phyloP scores from a whole-genome alignment of 2,329 filamentous ascomycete genomes.

The Drechslera avenae region DNA sequence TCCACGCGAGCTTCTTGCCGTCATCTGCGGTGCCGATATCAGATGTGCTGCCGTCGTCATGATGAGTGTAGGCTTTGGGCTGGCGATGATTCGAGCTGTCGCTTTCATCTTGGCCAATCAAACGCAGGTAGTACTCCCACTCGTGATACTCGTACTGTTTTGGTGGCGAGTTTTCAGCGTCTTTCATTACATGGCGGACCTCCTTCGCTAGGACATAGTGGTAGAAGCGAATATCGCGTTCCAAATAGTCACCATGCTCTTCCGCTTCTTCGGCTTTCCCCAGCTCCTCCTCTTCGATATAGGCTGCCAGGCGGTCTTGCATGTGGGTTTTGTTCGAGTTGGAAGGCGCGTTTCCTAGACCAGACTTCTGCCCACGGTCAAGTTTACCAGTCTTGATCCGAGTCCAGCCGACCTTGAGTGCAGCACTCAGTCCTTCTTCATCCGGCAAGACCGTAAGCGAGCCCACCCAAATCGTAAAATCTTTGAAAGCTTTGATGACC shows the following conservation, averaged over 20 bases:
- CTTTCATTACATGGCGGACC: conserved; percentile 50
- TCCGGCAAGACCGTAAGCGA: conserved; percentile 60
- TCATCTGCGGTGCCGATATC: conserved; percentile 43
- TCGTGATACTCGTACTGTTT: conserved; percentile 49
- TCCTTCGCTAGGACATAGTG: conserved; percentile 55
- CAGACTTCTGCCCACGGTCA: conserved; percentile 15
- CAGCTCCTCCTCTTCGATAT: conserved; percentile 52
- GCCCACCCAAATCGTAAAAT: conserved; percentile 61
- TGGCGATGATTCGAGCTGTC: conserved; percentile 46
- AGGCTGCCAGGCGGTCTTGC: conserved; percentile 43
- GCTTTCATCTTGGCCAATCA: conserved; percentile 49
- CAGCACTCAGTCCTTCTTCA: conserved; percentile 50
- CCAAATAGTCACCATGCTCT: conserved; percentile 50
- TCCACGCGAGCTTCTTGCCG: conserved; percentile 66
- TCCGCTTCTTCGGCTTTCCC: conserved; percentile 50
- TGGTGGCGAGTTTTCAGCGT: conserved; percentile 48
- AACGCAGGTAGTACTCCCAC: conserved; percentile 47
- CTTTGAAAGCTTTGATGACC: conserved; percentile 59
- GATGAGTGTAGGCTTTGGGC: conserved; percentile 30
- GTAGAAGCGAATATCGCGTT: conserved; percentile 59
- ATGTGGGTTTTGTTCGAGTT: conserved; percentile 20
- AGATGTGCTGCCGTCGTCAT: conserved; percentile 23
- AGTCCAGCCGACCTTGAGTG: conserved; percentile 38
- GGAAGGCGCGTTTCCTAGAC: conserved; percentile 9
- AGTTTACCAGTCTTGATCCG: conserved; percentile 32